A percentile compares a stretch with the other conserved stretches of the same genome.
phyloP scores from a whole-genome alignment of 192 early-diverging fungal genomes.

The Rhizophagus prolifer region DNA sequence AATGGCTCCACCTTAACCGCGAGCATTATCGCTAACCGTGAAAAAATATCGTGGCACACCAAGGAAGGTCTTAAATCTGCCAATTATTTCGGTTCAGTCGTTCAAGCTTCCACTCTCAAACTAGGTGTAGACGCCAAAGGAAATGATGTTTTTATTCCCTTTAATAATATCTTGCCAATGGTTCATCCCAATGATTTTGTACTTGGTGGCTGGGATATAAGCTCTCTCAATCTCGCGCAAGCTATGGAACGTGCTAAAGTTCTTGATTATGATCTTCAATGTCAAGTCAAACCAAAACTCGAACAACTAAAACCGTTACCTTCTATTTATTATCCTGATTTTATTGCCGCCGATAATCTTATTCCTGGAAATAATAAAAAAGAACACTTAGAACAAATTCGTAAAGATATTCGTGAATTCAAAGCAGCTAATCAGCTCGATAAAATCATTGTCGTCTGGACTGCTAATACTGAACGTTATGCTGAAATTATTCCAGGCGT shows the following conservation, averaged over 20 bases:
- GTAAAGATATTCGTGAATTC: constrained; percentile 95
- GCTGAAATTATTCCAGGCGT: constrained; percentile 83
- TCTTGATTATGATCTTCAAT: constrained; percentile 94
- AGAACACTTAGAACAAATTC: constrained; percentile 90
- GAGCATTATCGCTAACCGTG: constrained; percentile 92
- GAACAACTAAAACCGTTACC: constrained; percentile 82
- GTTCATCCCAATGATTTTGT: constrained; percentile 96
- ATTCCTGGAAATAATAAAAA: constrained; percentile 81
- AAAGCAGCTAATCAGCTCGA: constrained; percentile 86
- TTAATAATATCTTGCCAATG: constrained; percentile 93
- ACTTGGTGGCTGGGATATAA: constrained; percentile 99
- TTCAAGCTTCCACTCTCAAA: constrained; percentile 94
- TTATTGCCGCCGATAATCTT: constrained; percentile 96
- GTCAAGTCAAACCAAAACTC: constrained; percentile 85
- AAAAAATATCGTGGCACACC: constrained; percentile 86
- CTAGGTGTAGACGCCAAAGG: constrained; percentile 83
- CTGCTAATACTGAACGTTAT: constrained; percentile 98
- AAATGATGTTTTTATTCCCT: constrained; percentile 90
- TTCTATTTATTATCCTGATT: constrained; percentile 98
- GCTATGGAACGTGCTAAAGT: constrained; percentile 96
- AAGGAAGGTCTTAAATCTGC: constrained; percentile 88
- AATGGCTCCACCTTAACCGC: constrained; percentile 98
- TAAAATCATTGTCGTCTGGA: constrained; percentile 96
- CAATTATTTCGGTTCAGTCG: constrained; percentile 98
- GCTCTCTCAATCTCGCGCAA: constrained; percentile 77